Evolutionary conservation across 192 early-diverging fungal species (phyloP), one percentile per base, ranked within the genome.

Genomic region (Coemansia sp.): DNA sequence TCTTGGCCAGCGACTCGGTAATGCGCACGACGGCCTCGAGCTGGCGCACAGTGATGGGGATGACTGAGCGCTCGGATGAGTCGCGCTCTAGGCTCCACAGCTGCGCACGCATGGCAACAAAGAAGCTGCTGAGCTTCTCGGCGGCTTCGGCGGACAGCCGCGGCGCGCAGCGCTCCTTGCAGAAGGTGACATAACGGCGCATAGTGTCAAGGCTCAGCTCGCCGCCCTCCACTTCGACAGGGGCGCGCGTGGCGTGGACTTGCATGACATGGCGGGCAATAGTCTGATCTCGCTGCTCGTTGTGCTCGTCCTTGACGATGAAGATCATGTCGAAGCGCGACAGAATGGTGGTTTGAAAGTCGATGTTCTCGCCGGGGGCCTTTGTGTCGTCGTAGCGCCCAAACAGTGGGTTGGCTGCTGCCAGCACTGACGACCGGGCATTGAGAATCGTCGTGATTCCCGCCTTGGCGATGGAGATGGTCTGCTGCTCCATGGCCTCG

Each of bases 401-500:
- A 80, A 96, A 96, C 25, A 96, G 85, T 19, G 96, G 96, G 67
- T 99, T 99, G 22, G 96, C 96, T 4, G 96, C 96, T 0, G 96
- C 96, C 33, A 99, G 79, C 16, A 99, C 94, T 13, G 91, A 93
- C 18, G 96, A 91, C 51, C 96, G 81, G 14, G 94, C 93, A 61
- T 99, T 99, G 28, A 99, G 75, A 47, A 99, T 91, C 1, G 96
- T 97, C 4, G 96, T 99, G 73, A 99, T 99, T 45, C 96, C 96
- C 21, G 96, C 96, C 73, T 99, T 99, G 42, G 96, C 96, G 67
- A 99, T 99, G 11, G 91, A 95, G 47, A 99, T 99, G 4, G 96
- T 99, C 68, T 99, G 96, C 76, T 99, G 96, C 67, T 99, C 94
- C 96, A 99, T 99, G 27, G 96, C 96, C 77, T 99, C 96, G 75